These are phyloP conservation scores for Boechera stricta DNA, from an alignment of 345 rosid genomes.

Conservation along the genomic window DNA sequence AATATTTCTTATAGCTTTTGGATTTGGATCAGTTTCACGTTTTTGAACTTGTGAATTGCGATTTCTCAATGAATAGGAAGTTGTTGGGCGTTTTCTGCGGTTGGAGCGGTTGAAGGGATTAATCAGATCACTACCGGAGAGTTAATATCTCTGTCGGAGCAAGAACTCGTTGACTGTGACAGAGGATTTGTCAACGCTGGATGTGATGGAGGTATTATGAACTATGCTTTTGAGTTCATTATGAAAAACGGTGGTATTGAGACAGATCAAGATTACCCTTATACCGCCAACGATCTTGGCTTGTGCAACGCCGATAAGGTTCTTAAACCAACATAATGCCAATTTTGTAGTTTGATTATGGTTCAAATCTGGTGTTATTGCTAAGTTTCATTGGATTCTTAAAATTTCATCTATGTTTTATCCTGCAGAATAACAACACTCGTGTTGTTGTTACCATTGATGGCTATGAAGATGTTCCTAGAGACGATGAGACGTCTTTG, in stretches of 20 bases:
- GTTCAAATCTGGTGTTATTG: not conserved
- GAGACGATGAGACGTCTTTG: slow-evolving; percentile 14
- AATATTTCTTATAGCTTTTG: not conserved
- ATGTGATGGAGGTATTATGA: slow-evolving; percentile 26
- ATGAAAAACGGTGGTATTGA: slow-evolving; percentile 9
- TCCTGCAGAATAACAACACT: not conserved
- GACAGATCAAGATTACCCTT: slow-evolving; percentile 15
- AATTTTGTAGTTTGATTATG: not conserved
- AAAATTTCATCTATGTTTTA: not conserved
- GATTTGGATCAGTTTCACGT: not conserved
- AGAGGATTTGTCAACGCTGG: slow-evolving; percentile 16
- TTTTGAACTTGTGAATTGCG: not conserved
- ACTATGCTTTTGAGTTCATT: slow-evolving; percentile 10
- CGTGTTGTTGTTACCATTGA: slow-evolving; percentile 1
- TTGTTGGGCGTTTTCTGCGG: slow-evolving; percentile 18
- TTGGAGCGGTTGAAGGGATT: slow-evolving; percentile 1
- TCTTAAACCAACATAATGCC: not conserved
- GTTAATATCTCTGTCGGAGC: not conserved
- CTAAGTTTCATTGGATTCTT: not conserved
- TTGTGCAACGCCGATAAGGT: slow-evolving; percentile 1
- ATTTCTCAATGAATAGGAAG: not conserved
- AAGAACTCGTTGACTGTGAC: slow-evolving; percentile 22
- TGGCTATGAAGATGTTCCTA: slow-evolving; percentile 6
- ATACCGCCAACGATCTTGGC: slow-evolving; percentile 1
- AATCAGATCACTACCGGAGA: not conserved